Percentiles rank a stretch among this genome's conserved stretches.
Evolutionary conservation across 176 grass and related monocot genomes (phyloP).

Genomic region (Oryza brachyantha): DNA sequence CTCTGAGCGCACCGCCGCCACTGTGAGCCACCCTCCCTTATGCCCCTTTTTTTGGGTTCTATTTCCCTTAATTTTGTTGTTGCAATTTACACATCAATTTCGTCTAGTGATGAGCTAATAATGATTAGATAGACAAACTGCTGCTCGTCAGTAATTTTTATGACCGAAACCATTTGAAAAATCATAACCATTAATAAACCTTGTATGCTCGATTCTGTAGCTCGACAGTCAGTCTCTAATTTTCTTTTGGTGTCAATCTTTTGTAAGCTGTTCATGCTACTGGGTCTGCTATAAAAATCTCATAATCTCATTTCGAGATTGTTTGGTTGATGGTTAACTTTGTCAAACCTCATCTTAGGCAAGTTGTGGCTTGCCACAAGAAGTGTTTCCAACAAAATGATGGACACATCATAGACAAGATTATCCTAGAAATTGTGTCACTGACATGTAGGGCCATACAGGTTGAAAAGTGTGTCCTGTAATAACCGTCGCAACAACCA

Average conservation of each 20-base stretch:
- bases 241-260: not conserved
- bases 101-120: not conserved
- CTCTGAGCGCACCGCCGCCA: constrained; percentile 63
- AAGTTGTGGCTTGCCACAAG: too few species aligned
- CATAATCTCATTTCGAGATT: too few species aligned
- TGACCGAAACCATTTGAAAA: not conserved
- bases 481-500: too few species aligned
- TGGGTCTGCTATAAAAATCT: not conserved
- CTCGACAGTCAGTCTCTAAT: not conserved
- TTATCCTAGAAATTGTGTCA: too few species aligned
- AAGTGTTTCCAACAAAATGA: too few species aligned
- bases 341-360: too few species aligned
- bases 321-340: too few species aligned
- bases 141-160: not conserved
- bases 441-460: too few species aligned
- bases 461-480: too few species aligned
- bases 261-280: not conserved
- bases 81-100: too few species aligned
- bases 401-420: too few species aligned
- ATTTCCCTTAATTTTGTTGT: not conserved
- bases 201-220: not conserved
- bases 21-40: constrained; percentile 22
- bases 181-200: not conserved
- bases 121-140: not conserved
- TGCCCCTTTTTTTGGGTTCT: not conserved